Evolutionary conservation across 1,139 yeast species (phyloP), one percentile per base, ranked within the genome.

Genomic region (Hanseniaspora gamundiae): DNA sequence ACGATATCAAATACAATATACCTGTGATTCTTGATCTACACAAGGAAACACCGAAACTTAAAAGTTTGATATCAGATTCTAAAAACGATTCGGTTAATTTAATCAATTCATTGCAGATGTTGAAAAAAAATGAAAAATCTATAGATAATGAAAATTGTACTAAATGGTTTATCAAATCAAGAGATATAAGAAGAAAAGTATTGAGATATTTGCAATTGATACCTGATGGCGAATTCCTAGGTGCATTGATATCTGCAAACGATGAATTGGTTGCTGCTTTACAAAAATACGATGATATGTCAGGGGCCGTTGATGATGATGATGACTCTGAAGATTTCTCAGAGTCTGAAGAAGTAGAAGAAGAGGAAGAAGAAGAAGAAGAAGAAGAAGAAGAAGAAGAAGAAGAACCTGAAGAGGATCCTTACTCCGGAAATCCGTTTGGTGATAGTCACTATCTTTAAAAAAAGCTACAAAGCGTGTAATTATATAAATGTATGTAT

Each of bases 171-270:
- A 79, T 82, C 45, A 73, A 78, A 57, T 86, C 95, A 55, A 76
- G 93, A 52, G 68, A 74, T 17, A 73, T 83, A 45, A 75, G 98
- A 60, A 73, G 94, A 49, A 78, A 76, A 52, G 78, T 91, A 16
- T 68, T 91, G 52, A 69, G 86, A 51, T 87, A 87, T 59, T 69
- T 91, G 50, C 97, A 91, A 62, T 71, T 77, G 47, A 84, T 86
- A 36, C 80, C 78, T 46, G 70, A 71, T 38, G 96, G 87, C 51
- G 95, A 85, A 57, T 82, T 80, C 51, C 66, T 91, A 53, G 97
- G 96, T 9, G 74, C 88, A 42, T 70, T 91, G 52, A 76, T 91
- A 48, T 81, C 76, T 51, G 94, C 95, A 42, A 91, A 91, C 59
- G 98, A 91, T 55, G 88, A 82, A 56, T 71, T 91, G 50, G 94